These are phyloP conservation scores for Aspergillus wentii DNA, from an alignment of 495 filamentous ascomycete genomes.

Conservation along the genomic window DNA sequence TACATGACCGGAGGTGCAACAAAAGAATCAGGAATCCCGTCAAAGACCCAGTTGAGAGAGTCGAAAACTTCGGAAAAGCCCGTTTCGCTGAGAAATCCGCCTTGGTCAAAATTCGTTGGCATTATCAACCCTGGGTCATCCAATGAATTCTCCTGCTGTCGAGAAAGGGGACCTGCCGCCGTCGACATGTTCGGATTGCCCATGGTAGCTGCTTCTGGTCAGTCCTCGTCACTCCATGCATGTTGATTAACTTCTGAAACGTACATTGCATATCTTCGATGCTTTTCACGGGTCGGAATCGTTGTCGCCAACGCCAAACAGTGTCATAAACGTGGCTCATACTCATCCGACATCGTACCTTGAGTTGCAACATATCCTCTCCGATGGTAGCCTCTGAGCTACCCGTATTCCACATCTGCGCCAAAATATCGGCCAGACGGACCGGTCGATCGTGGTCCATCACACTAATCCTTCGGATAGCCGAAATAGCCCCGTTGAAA, in stretches of 20 bases:
- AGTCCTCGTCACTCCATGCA: no score
- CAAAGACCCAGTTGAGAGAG: slow-evolving; percentile 46
- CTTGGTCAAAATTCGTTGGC: slow-evolving; percentile 36
- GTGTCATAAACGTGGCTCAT: slow-evolving; percentile 50
- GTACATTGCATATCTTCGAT: slow-evolving; percentile 39
- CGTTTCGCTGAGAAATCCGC: slow-evolving; percentile 38
- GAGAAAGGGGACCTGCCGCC: slow-evolving; percentile 18
- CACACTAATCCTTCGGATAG: slow-evolving; percentile 75
- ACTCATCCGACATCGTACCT: slow-evolving; percentile 45
- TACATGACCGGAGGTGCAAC: slow-evolving; percentile 37
- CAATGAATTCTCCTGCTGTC: slow-evolving; percentile 28
- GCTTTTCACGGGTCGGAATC: slow-evolving; percentile 38
- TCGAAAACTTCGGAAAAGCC: slow-evolving; percentile 46
- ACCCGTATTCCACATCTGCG: slow-evolving; percentile 47
- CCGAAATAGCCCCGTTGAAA: slow-evolving; percentile 72
- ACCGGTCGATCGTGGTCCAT: slow-evolving; percentile 79
- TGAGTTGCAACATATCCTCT: slow-evolving; percentile 38
- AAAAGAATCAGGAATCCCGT: slow-evolving; percentile 41
- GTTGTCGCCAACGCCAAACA: slow-evolving; percentile 45
- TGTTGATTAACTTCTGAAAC: no score
- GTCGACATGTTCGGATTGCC: slow-evolving; percentile 27
- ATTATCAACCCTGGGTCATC: slow-evolving; percentile 32
- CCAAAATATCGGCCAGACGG: slow-evolving; percentile 40
- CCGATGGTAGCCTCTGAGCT: slow-evolving; percentile 23
- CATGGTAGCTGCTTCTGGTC: slow-evolving; percentile 20